These are phyloP conservation scores for Vanrija sp. DNA, from an alignment of 1,284 basidiomycete genomes.

Conservation along the genomic window DNA sequence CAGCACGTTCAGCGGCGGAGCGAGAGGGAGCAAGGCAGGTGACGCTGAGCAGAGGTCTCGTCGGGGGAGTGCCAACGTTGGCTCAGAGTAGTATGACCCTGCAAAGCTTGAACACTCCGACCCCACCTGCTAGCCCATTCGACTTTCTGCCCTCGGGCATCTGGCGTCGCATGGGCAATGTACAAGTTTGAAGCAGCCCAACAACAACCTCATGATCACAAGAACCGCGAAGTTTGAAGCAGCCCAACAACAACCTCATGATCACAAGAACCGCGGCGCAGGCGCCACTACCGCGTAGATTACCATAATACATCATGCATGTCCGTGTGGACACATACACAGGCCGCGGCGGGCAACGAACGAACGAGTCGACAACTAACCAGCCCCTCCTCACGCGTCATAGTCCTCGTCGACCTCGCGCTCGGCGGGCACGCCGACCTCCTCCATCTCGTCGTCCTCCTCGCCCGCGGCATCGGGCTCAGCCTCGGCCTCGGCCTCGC, in stretches of 20 bases:
- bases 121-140: too few species aligned
- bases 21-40: too few species aligned
- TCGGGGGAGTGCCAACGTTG: too few species aligned
- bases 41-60: too few species aligned
- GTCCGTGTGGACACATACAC: neutral
- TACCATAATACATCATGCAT: neutral
- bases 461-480: constrained; percentile 22
- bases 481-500: constrained; percentile 10
- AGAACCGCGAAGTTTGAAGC: neutral
- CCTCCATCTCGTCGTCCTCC: constrained; percentile 41
- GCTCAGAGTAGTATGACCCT: too few species aligned
- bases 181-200: neutral
- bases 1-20: neutral
- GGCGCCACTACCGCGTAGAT: neutral
- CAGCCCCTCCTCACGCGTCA: constrained; percentile 23
- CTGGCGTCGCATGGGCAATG: neutral
- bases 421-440: constrained; percentile 29
- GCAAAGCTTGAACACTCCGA: too few species aligned
- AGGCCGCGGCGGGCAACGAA: neutral
- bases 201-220: neutral
- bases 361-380: neutral
- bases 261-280: neutral
- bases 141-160: too few species aligned
- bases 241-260: neutral
- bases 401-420: constrained; percentile 45